These are phyloP conservation scores for Vitis labrusca DNA, from an alignment of 164 flowering plant genomes.

Conservation along the genomic window DNA sequence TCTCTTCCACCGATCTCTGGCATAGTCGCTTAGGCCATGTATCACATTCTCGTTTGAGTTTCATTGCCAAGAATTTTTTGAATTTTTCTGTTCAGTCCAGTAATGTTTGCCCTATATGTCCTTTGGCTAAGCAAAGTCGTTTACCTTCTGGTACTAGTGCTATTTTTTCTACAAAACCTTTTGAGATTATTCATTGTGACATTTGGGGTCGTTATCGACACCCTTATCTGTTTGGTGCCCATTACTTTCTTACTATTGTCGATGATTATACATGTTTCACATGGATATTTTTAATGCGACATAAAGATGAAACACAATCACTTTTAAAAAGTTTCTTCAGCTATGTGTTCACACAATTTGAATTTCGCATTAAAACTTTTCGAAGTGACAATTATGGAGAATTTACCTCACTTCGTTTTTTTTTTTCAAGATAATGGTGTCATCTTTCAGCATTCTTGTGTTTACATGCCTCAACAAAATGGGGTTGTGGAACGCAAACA, in stretches of 20 bases:
- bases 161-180: neutral
- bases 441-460: neutral
- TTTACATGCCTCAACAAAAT: conserved; percentile 1
- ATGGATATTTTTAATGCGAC: conserved; percentile 1
- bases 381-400: neutral
- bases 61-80: neutral
- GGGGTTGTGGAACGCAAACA: neutral
- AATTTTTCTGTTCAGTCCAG: neutral
- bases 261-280: conserved; percentile 2
- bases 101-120: neutral
- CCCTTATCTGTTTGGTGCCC: too few relatives aligned
- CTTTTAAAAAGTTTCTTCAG: neutral
- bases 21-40: neutral
- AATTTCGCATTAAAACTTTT: neutral
- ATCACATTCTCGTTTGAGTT: neutral
- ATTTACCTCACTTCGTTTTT: neutral
- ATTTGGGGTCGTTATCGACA: neutral
- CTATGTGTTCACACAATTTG: neutral
- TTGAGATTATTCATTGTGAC: neutral
- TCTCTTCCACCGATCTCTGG: conserved; percentile 2
- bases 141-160: neutral
- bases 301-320: neutral
- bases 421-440: conserved; percentile 6
- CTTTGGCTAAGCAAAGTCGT: conserved; percentile 4
- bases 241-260: neutral